Evolutionary conservation across 2,329 filamentous ascomycete genomes (phyloP), one percentile per base, ranked within the genome.

Genomic region (Pseudogymnoascus sp.): DNA sequence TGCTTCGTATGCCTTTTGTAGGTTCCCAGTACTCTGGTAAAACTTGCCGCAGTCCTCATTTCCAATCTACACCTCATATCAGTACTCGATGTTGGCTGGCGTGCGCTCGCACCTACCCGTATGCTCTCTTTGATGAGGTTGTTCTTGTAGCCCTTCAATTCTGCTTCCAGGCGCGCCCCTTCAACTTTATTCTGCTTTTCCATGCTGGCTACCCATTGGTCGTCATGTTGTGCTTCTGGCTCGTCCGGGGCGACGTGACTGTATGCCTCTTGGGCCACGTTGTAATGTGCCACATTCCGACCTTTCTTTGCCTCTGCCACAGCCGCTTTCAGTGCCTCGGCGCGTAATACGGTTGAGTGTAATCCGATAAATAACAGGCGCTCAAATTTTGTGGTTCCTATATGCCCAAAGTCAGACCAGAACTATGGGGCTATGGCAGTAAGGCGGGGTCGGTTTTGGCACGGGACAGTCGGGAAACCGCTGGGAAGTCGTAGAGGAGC

Each of bases 71-170:
- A 49, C 16, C 42, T 49, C 3, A 31, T 28, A 28, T 56, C 28
- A 56, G 9, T 56, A 34, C 5, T 34, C 7, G 16, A 16, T 16
- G 16, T 16, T 16, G 16, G 16, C 16, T 16, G 16, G 16, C 16
- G 16, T 16, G 16, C 16, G 16, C 16, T 16, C 16, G 16, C 16
- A 42, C 83, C 63, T 80, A 96, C 92, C 69, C 93, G 79, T 71
- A 97, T 96, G 77, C 92, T 97, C 77, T 99, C 95, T 74, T 97
- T 96, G 70, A 99, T 92, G 46, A 97, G 78, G 71, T 97, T 99
- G 73, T 97, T 96, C 77, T 95, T 96, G 76, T 97, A 97, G 1
- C 88, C 88, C 75, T 92, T 93, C 18, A 99, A 80, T 75, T 97
- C 91, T 14, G 83, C 79, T 72, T 97, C 91, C 63, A 97, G 80